These are phyloP conservation scores for Chaetomium cochliodes DNA, from an alignment of 495 filamentous ascomycete genomes.

Conservation along the genomic window DNA sequence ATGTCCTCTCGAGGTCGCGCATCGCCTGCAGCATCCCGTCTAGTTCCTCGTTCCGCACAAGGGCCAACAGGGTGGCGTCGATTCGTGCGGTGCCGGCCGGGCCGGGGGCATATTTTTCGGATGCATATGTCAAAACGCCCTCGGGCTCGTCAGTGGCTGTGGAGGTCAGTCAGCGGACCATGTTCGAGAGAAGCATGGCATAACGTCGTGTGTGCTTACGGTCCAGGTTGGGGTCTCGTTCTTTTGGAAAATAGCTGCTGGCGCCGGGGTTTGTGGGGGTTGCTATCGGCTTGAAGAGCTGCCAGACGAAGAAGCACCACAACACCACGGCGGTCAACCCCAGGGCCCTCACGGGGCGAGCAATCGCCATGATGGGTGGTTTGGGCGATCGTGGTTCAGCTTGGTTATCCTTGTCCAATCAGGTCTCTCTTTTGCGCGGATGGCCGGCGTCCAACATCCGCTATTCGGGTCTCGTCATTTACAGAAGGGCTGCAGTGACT, in stretches of 20 bases:
- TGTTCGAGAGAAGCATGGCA: no score
- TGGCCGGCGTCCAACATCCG: constrained; percentile 10
- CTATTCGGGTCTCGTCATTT: constrained; percentile 16
- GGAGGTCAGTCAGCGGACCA: constrained; percentile 23
- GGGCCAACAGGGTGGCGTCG: constrained; percentile 87
- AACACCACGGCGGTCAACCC: constrained; percentile 66
- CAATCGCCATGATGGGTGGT: constrained; percentile 64
- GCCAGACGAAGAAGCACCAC: constrained; percentile 71
- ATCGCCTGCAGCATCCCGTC: constrained; percentile 81
- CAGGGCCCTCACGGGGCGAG: constrained; percentile 77
- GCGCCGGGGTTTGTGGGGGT: constrained; percentile 37
- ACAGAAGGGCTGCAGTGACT: not conserved
- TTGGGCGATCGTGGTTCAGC: not conserved
- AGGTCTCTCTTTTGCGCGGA: constrained; percentile 3
- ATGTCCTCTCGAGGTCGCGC: constrained; percentile 87
- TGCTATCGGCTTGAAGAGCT: constrained; percentile 56
- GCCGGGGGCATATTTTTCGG: constrained; percentile 69
- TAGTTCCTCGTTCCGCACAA: constrained; percentile 90
- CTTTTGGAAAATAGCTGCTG: constrained; percentile 40
- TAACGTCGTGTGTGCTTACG: constrained; percentile 50
- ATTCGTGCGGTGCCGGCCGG: constrained; percentile 74
- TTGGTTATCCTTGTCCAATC: not conserved
- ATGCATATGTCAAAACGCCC: constrained; percentile 67
- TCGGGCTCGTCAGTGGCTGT: constrained; percentile 74
- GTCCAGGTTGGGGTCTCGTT: constrained; percentile 78